Evolutionary conservation across 2,329 filamentous ascomycete genomes (phyloP), one percentile per base, ranked within the genome.

Genomic region (Phyllosticta capitalensis): DNA sequence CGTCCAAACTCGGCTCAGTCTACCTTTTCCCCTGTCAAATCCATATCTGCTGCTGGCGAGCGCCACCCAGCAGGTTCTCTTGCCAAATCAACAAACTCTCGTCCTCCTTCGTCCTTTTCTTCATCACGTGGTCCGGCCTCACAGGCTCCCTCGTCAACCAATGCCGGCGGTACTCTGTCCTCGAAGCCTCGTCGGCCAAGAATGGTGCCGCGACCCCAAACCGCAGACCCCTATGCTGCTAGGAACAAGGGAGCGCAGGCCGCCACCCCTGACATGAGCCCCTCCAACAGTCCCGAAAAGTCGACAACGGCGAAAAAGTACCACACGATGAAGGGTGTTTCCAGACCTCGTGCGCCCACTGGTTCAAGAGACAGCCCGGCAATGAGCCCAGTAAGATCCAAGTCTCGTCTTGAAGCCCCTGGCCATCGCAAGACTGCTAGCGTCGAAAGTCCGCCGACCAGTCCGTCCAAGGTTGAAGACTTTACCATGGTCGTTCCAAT

Each of bases 1-100:
- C 76, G 81, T 19, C 81, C 82, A n/a, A 81, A 75, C 66, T 83
- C 82, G 62, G 81, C 81, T 54, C 81, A 81, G 67, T 79, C 81
- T 28, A 74, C 73, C 51, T 78, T 82, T 63, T 75, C 80, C 49
- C 75, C 79, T 21, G 71, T 71, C 7, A 78, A 78, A 63, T 70
- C 74, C 50, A 73, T 74, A 54, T 68, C 70, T 54, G n/a, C 69
- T n/a, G 19, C 61, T 63, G 65, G 20, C 58, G 63, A 22, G 68
- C 68, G 62, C 66, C 66, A 22, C 10, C 60, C 66, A 21, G 70
- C 71, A 4, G 71, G 63, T 21, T 59, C 67, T 5, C 68, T 69
- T 1, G 65, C 68, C 17, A 64, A 67, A 33, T 71, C 71, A 20
- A 67, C 64, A 3, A 63, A 65, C 9, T 67, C 67, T 20, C 64